These are phyloP conservation scores for Tephrocybe rancida DNA, from an alignment of 768 basidiomycete genomes.

Conservation along the genomic window DNA sequence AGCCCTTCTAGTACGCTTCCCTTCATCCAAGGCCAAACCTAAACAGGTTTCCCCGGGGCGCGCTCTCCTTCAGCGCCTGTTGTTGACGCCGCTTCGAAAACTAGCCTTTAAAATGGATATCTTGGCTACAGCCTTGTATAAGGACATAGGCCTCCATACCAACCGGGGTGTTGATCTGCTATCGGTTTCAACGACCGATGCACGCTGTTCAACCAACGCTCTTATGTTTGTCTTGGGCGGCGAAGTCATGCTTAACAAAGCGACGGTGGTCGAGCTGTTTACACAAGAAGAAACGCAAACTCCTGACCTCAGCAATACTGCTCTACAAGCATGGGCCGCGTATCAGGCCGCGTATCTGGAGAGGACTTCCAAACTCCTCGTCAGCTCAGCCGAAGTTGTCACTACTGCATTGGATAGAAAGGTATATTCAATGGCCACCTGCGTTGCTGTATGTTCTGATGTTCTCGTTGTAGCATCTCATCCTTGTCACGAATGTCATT, in stretches of 20 bases:
- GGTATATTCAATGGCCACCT: slow-evolving; percentile 24
- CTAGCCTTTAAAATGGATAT: slow-evolving; percentile 50
- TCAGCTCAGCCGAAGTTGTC: slow-evolving; percentile 23
- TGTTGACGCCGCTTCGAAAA: slow-evolving; percentile 32
- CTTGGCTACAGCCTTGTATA: slow-evolving; percentile 38
- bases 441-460: background rate
- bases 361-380: slow-evolving; percentile 15
- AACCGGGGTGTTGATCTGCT: slow-evolving; percentile 41
- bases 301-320: slow-evolving; percentile 22
- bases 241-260: slow-evolving; percentile 26
- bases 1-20: slow-evolving; percentile 36
- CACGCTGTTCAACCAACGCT: slow-evolving; percentile 34
- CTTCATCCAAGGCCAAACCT: slow-evolving; percentile 14
- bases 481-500: slow-evolving; percentile 36
- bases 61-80: slow-evolving; percentile 30
- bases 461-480: slow-evolving; percentile 34
- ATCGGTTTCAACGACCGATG: slow-evolving; percentile 24
- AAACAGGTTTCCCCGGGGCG: slow-evolving; percentile 10
- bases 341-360: slow-evolving; percentile 33
- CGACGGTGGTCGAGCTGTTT: slow-evolving; percentile 31
- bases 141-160: slow-evolving; percentile 39
- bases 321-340: slow-evolving; percentile 48
- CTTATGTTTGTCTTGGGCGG: slow-evolving; percentile 41
- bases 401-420: slow-evolving; percentile 21
- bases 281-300: slow-evolving; percentile 22